Evolutionary conservation across 2,329 filamentous ascomycete genomes (phyloP).

Genomic region (Bipolaris cookei): DNA sequence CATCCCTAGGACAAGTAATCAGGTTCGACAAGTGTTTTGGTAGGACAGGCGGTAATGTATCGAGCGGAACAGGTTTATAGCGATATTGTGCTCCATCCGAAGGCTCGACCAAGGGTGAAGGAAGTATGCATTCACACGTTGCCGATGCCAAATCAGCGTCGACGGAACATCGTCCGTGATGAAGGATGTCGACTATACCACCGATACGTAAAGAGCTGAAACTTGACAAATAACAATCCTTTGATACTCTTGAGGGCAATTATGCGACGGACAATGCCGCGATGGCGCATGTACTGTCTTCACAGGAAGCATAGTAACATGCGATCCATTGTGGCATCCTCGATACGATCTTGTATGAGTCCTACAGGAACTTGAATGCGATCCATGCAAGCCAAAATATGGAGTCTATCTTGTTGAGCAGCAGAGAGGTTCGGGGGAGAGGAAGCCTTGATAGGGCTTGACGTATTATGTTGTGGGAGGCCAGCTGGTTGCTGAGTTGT

Average conservation of each 20-base stretch:
- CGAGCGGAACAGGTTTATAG: slow-evolving; percentile 27
- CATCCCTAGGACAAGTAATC: slow-evolving; percentile 25
- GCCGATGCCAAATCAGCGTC: not conserved
- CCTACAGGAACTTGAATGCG: slow-evolving; percentile 14
- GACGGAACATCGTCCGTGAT: slow-evolving; percentile 25
- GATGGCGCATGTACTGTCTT: slow-evolving; percentile 15
- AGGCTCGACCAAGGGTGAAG: slow-evolving; percentile 28
- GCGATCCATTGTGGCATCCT: slow-evolving; percentile 24
- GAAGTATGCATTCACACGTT: slow-evolving; percentile 33
- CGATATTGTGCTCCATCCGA: slow-evolving; percentile 31
- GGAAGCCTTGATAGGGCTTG: not conserved
- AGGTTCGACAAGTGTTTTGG: slow-evolving; percentile 29
- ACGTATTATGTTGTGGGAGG: slow-evolving; percentile 17
- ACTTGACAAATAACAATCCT: slow-evolving; percentile 32
- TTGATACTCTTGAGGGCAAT: slow-evolving; percentile 26
- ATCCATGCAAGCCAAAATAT: slow-evolving; percentile 32
- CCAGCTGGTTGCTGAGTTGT: not conserved
- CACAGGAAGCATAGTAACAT: slow-evolving; percentile 27
- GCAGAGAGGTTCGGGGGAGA: not conserved
- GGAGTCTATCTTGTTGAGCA: slow-evolving; percentile 15
- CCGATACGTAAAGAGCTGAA: slow-evolving; percentile 25
- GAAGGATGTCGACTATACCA: slow-evolving; percentile 29
- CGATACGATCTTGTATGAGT: slow-evolving; percentile 29
- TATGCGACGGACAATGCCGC: slow-evolving; percentile 12
- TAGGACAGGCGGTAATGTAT: slow-evolving; percentile 29